These are phyloP conservation scores for Diatrype stigma DNA, from an alignment of 2,329 filamentous ascomycete genomes.

Conservation along the genomic window DNA sequence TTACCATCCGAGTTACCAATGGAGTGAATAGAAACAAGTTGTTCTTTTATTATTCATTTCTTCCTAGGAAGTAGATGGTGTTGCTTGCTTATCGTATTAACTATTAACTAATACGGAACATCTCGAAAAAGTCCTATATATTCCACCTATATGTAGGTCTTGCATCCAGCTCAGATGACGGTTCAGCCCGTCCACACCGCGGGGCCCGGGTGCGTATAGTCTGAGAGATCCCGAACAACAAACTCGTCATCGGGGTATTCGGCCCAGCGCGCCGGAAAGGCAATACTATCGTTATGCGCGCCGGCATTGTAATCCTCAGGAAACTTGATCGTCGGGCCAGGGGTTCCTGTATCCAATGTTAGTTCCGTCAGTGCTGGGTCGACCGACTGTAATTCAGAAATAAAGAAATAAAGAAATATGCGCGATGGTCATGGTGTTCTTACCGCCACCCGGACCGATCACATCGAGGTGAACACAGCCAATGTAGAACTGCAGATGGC, in stretches of 20 bases:
- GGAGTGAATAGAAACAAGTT: too few relatives aligned
- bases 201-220: neutral
- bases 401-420: too few relatives aligned
- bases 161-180: too few relatives aligned
- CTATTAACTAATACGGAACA: too few relatives aligned
- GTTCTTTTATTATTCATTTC: too few relatives aligned
- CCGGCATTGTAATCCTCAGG: neutral
- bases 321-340: neutral
- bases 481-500: neutral
- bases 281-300: neutral
- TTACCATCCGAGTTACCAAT: too few relatives aligned
- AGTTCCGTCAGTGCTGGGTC: neutral
- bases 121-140: too few relatives aligned
- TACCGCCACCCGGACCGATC: conserved; percentile 2
- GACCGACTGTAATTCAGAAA: neutral
- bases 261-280: neutral
- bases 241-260: neutral
- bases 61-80: too few relatives aligned
- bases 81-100: too few relatives aligned
- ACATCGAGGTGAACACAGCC: conserved; percentile 4
- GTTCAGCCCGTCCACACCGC: neutral
- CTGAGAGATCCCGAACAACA: neutral
- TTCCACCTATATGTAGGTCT: too few relatives aligned
- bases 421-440: neutral
- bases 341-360: neutral